Conservation (phyloP, 805 yeast genomes). For the Saccharomycopsis sp. region DNA sequence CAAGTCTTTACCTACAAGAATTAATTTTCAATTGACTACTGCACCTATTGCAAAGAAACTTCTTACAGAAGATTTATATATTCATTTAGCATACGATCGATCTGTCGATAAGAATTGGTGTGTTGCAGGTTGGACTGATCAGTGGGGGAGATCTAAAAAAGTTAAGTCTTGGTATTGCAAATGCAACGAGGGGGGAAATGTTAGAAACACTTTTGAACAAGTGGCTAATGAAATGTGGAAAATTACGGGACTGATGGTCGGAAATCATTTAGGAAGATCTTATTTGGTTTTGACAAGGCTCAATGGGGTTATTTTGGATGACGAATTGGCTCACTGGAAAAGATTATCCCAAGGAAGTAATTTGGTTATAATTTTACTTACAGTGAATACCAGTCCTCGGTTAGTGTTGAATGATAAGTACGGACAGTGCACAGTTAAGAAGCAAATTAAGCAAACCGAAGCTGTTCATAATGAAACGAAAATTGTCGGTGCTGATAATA, state of each 20-base stretch:
- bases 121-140: conserved; percentile 85
- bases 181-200: conserved; percentile 11
- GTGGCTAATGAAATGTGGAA: conserved; percentile 65
- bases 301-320: conserved; percentile 72
- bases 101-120: conserved; percentile 80
- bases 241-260: conserved; percentile 41
- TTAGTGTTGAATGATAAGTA: conserved; percentile 25
- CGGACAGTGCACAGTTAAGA: neutral
- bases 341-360: conserved; percentile 49
- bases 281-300: conserved; percentile 59
- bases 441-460: neutral
- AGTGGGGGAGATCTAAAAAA: conserved; percentile 56
- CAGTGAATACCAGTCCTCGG: conserved; percentile 57
- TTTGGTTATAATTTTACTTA: conserved; percentile 54
- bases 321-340: conserved; percentile 75
- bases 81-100: conserved; percentile 82
- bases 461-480: neutral
- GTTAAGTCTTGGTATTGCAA: conserved; percentile 58
- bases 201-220: conserved; percentile 35
- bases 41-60: conserved; percentile 32
- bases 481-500: neutral
- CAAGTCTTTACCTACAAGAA: conserved; percentile 35
- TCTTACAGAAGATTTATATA: conserved; percentile 60
- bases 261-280: conserved; percentile 45
- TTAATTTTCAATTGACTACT: conserved; percentile 38